Percentiles rank a stretch among this genome's conserved stretches.
These are phyloP conservation scores for Leccinum solheimii DNA, from an alignment of 1,284 basidiomycete genomes.

Conservation along the genomic window DNA sequence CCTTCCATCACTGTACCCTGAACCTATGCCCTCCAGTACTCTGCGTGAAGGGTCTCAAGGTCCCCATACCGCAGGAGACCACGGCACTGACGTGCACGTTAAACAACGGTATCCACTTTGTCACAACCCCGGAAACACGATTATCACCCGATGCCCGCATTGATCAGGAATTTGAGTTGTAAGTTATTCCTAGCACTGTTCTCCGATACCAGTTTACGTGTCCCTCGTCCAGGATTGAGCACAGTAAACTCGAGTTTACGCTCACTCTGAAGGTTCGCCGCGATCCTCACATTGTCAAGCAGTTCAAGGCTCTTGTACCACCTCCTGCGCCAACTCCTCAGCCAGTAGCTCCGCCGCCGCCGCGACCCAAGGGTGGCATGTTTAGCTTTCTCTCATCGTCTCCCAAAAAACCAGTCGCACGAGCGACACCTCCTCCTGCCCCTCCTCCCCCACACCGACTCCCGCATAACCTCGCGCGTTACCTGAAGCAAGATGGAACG, in stretches of 20 bases:
- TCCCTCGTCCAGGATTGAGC: slow-evolving; percentile 62
- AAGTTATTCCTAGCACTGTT: slow-evolving; percentile 34
- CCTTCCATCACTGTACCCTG: background rate
- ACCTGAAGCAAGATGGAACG: slow-evolving; percentile 78
- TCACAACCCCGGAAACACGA: slow-evolving; percentile 82
- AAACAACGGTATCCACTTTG: slow-evolving; percentile 96
- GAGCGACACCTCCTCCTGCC: slow-evolving; percentile 38
- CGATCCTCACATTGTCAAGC: slow-evolving; percentile 77
- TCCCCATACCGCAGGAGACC: slow-evolving; percentile 73
- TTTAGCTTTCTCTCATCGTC: slow-evolving; percentile 76
- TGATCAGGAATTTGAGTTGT: slow-evolving; percentile 95
- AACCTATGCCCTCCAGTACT: slow-evolving; percentile 55
- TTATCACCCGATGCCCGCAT: slow-evolving; percentile 69
- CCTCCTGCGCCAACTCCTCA: slow-evolving; percentile 49
- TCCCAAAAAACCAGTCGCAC: slow-evolving; percentile 64
- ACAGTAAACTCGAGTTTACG: slow-evolving; percentile 89
- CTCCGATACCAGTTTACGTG: background rate
- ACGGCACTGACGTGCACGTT: slow-evolving; percentile 87
- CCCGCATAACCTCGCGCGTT: slow-evolving; percentile 76
- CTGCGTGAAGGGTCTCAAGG: slow-evolving; percentile 67
- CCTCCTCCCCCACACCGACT: slow-evolving; percentile 39
- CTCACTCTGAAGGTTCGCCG: slow-evolving; percentile 80
- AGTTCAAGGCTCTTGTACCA: slow-evolving; percentile 61
- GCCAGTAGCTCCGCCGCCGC: slow-evolving; percentile 38
- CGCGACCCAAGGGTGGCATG: slow-evolving; percentile 59